A percentile compares a stretch with the other conserved stretches of the same genome.
Evolutionary conservation across 2,329 filamentous ascomycete species (phyloP).

Genomic region (Colletotrichum lupini): DNA sequence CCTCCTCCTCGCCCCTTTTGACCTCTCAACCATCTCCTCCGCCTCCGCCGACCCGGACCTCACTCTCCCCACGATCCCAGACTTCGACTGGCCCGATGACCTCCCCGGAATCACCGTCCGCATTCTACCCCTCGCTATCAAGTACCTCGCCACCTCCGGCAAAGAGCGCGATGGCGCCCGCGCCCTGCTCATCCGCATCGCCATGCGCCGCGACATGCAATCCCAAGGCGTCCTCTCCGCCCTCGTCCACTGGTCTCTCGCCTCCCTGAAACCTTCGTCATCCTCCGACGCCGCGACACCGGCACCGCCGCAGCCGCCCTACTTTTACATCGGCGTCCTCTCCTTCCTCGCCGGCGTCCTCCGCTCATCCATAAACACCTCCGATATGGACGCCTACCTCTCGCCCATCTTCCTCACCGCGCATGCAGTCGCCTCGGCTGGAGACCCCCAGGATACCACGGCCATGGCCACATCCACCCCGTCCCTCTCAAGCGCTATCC

Average conservation of each 20-base stretch:
- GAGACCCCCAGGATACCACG: constrained; percentile 49
- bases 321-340: constrained; percentile 82
- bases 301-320: constrained; percentile 63
- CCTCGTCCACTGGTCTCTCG: constrained; percentile 78
- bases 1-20: constrained; percentile 87
- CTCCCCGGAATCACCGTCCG: constrained; percentile 78
- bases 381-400: constrained; percentile 77
- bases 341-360: constrained; percentile 83
- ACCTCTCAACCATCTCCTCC: constrained; percentile 85
- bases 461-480: too few relatives aligned
- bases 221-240: constrained; percentile 74
- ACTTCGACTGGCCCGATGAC: constrained; percentile 65
- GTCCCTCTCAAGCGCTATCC: constrained; percentile 63
- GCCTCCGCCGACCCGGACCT: constrained; percentile 58
- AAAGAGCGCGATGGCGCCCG: constrained; percentile 94
- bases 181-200: constrained; percentile 80
- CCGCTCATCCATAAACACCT: constrained; percentile 75
- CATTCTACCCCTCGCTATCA: constrained; percentile 76
- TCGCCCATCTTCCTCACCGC: constrained; percentile 73
- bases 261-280: constrained; percentile 65
- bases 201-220: constrained; percentile 91
- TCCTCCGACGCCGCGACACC: constrained; percentile 56
- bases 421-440: constrained; percentile 65
- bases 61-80: constrained; percentile 53
- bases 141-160: constrained; percentile 78